phyloP scores from a whole-genome alignment of 1,284 basidiomycete species.

The Pseudomicrostroma phylloplanum region DNA sequence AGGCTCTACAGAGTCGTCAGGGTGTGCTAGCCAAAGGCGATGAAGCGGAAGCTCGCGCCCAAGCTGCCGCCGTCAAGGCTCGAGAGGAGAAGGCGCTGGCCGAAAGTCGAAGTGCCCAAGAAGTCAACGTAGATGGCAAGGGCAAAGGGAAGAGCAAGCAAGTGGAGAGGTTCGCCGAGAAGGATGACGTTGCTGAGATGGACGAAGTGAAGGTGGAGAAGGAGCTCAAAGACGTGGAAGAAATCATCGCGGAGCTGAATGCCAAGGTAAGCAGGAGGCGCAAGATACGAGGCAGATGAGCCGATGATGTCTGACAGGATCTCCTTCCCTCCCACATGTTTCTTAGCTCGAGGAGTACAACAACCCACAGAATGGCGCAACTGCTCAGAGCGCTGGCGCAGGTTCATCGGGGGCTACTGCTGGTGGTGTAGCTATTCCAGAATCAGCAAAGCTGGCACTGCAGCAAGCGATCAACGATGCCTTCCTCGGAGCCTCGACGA shows the following conservation, averaged over 20 bases:
- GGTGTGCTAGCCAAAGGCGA: not conserved
- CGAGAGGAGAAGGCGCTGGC: conserved; percentile 13
- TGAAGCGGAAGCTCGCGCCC: not conserved
- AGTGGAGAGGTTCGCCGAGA: not conserved
- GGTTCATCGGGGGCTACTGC: conserved; percentile 1
- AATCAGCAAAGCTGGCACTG: conserved; percentile 25
- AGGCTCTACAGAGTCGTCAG: conserved; percentile 25
- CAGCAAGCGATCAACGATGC: conserved; percentile 46
- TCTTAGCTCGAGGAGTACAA: conserved; percentile 32
- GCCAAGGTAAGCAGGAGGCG: conserved; percentile 16
- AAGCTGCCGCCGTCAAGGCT: conserved; percentile 12
- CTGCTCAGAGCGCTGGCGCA: not conserved
- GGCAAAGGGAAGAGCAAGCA: conserved; percentile 8
- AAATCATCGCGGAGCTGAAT: conserved; percentile 41
- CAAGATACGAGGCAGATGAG: too few species aligned
- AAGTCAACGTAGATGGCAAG: conserved; percentile 10
- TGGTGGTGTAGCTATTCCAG: conserved; percentile 5
- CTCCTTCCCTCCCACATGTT: not conserved
- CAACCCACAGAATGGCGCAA: not conserved
- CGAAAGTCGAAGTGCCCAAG: not conserved
- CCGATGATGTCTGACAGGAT: not conserved
- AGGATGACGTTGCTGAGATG: not conserved
- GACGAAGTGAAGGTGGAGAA: conserved; percentile 20
- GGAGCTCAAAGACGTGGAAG: conserved; percentile 36
- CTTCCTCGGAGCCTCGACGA: conserved; percentile 32